Base-by-base conservation (phyloP, 352 stramenopile species). In the Thalassiosira ordinaria region DNA sequence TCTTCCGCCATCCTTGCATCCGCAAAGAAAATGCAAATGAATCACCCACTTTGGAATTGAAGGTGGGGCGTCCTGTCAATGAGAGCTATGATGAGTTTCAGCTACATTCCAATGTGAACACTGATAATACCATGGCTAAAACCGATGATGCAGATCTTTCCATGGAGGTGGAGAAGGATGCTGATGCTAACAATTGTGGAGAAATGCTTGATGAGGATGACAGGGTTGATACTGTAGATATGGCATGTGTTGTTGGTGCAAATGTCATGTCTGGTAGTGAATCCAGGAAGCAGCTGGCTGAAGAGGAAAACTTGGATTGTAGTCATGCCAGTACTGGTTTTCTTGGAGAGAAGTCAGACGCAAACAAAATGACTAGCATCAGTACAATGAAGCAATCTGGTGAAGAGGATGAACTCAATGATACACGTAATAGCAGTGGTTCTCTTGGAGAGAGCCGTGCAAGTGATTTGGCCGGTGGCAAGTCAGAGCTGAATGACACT, bases 1-100 rank as follows among this genome's bases (percentile, higher is more conserved):
- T 64, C 53, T 79, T 72, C 29, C 24, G 69, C 35, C 61, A 71
- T 51, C 69, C 57, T 7, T 71, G 52, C 33, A 66, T 69, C 18
- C 44, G 57, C 13, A 53, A 18, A 26, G 18, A 26, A 33, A 65
- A 69, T 18, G n/a, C 27, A 5, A 16, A 55, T 14, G 44, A 78
- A 33, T n/a, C 37, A 8, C 31, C 26, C 9, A 46, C 20, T 59
- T 26, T 77, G 41, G 41, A 66, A 31, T 26, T 78, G 7, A 53
- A 71, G 31, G 14, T 33, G 39, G 59, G 69, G 8, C 41, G 46
- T 78, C 57, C 57, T 27, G 59, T 78, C 20, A 69, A 78, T 64
- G 49, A 71, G 57, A 71, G 47, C 37, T 69, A 71, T 41, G 69
- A 71, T 22, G 35, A 31, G 18, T 13, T 51, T 33, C 20, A 9